Evolutionary conservation across 108 stramenopile species (phyloP), one percentile per base, ranked within the genome.

Genomic region (Cylindrotheca fusiformis): DNA sequence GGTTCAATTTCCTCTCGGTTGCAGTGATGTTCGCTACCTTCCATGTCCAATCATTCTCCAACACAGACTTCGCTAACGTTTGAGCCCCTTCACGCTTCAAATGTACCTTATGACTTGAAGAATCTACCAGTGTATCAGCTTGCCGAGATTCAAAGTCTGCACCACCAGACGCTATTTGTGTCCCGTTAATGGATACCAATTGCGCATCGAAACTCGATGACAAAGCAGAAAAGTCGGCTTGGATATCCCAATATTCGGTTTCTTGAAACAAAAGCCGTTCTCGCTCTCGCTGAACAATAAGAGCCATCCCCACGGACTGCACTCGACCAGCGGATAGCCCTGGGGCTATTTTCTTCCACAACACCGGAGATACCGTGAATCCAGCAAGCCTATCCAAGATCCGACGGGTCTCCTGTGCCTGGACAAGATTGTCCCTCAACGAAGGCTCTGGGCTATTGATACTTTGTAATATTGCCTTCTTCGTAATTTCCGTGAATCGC

Each of bases 401-500:
- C 2, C 87, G 70, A 4, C 92, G 66, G 5, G 88, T 84, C 55
- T 94, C 87, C 64, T 94, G 92, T 25, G 92, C 88, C 33, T 75
- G 46, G 4, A 88, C 86, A 21, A 92, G 59, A 31, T 71, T 55
- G 19, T 71, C 44, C 32, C 81, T 74, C 21, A 85, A 53, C 45
- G 47, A 55, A 3, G 54, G 55, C 18, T 68, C 57, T n/a, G 72
- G 70, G 12, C 49, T 46, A 36, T 67, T 30, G 32, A 84, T 69
- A 31, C 80, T 82, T 0, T 56, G 61, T 0, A 48, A 41, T 33
- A 89, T 73, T 0, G 84, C 84, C 26, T 55, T 50, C 4, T 66
- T 50, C 14, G 91, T 93, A 60, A 93, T 93, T 57, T 93, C 91
- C 46, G 86, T 85, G 69, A 93, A 93, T 23, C 82, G 74, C 17